A percentile compares a stretch with the other conserved stretches of the same genome.
Conservation (phyloP, 352 stramenopile species). For the Globisporangium rhizosaccharum region DNA sequence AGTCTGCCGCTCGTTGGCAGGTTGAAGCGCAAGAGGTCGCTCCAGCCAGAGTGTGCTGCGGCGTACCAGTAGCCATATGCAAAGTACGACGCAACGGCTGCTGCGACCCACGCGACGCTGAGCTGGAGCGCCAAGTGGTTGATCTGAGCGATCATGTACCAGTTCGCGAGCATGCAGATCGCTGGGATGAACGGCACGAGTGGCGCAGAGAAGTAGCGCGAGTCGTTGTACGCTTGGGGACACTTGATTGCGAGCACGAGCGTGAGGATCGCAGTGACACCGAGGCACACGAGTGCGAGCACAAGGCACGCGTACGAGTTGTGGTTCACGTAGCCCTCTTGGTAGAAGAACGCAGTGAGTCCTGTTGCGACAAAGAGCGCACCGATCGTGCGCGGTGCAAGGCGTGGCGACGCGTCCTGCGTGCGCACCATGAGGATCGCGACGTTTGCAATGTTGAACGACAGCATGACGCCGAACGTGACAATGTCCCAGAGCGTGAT, state of each 20-base stretch:
- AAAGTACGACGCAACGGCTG: slow-evolving; percentile 52
- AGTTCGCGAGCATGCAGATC: slow-evolving; percentile 54
- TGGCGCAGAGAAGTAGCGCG: slow-evolving; percentile 33
- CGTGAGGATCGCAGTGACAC: slow-evolving; percentile 25
- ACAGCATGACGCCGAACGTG: slow-evolving; percentile 81
- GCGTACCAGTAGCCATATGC: slow-evolving; percentile 45
- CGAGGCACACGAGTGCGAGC: slow-evolving; percentile 42
- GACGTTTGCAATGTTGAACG: slow-evolving; percentile 81
- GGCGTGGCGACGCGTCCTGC: slow-evolving; percentile 37
- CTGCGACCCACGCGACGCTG: slow-evolving; percentile 38
- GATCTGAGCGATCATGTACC: slow-evolving; percentile 62
- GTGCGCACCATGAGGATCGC: slow-evolving; percentile 61
- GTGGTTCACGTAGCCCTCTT: slow-evolving; percentile 44
- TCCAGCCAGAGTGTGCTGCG: slow-evolving; percentile 37
- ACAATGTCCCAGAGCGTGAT: slow-evolving; percentile 82
- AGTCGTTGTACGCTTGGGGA: slow-evolving; percentile 25
- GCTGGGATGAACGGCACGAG: slow-evolving; percentile 53
- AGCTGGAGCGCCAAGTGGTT: slow-evolving; percentile 26
- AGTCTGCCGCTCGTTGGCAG: slow-evolving; percentile 24
- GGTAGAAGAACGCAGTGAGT: slow-evolving; percentile 47
- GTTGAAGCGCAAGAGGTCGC: slow-evolving; percentile 26
- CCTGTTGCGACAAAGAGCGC: slow-evolving; percentile 30
- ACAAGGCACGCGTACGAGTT: slow-evolving; percentile 28
- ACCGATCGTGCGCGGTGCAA: slow-evolving; percentile 28
- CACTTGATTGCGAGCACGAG: slow-evolving; percentile 42